Percentiles rank a stretch among this genome's conserved stretches.
Conservation (phyloP, 169 alveolate genomes). For the Plasmodium inui region DNA sequence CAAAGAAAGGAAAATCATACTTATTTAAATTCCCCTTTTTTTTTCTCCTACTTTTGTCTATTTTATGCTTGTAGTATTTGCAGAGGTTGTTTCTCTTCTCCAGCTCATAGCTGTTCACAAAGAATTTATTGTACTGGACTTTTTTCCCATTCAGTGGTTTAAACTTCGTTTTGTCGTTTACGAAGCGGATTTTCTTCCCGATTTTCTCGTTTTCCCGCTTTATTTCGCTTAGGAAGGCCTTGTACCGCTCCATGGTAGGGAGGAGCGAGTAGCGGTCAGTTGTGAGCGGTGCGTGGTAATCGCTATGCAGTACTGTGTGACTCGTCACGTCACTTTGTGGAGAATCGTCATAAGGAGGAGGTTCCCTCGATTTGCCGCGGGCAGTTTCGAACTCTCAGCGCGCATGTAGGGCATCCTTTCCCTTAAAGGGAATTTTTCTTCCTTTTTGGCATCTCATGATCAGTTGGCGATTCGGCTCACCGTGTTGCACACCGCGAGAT, state of each 20-base stretch:
- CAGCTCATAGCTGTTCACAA: constrained; percentile 38
- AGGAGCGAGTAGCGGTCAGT: neutral
- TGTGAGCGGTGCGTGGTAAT: neutral
- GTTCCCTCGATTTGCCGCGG: neutral
- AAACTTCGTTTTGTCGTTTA: constrained; percentile 20
- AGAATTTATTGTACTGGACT: constrained; percentile 4
- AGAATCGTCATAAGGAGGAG: too few relatives aligned
- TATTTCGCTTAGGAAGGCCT: constrained; percentile 9
- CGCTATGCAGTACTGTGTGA: neutral
- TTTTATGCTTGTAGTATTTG: constrained; percentile 42
- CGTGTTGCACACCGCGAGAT: neutral
- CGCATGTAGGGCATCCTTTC: neutral
- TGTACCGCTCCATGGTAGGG: constrained; percentile 22
- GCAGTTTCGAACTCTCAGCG: neutral
- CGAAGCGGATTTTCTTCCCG: constrained; percentile 21
- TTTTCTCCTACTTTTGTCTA: constrained; percentile 19
- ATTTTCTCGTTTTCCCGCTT: constrained; percentile 32
- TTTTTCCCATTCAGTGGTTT: neutral
- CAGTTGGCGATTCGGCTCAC: neutral
- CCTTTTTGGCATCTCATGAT: neutral
- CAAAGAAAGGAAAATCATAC: constrained; percentile 27
- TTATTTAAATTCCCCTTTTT: neutral
- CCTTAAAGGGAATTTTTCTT: neutral
- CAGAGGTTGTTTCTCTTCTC: constrained; percentile 38
- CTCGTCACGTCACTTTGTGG: neutral